phyloP scores from a whole-genome alignment of 495 filamentous ascomycete species.

The Penicillium cosmopolitanum region DNA sequence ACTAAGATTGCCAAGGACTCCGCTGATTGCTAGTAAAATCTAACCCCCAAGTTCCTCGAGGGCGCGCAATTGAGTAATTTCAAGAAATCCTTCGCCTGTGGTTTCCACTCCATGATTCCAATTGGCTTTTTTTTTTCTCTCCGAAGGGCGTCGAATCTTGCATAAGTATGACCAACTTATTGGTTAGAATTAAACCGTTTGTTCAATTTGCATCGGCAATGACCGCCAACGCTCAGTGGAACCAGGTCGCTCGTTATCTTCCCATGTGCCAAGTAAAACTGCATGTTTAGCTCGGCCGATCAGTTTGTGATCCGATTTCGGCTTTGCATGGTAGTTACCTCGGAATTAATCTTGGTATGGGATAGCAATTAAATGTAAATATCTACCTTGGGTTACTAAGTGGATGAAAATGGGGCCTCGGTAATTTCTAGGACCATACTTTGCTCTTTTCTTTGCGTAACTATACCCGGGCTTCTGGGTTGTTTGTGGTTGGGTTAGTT shows the following conservation, averaged over 20 bases:
- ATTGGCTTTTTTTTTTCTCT: no score
- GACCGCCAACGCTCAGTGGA: constrained; percentile 6
- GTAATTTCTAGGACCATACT: no score
- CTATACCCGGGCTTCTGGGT: no score
- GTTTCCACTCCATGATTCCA: no score
- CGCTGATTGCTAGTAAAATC: neutral
- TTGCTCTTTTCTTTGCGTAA: no score
- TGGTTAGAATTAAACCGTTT: neutral
- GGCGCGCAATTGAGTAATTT: neutral
- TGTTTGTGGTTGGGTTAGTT: no score
- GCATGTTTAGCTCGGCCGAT: neutral
- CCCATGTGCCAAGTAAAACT: neutral
- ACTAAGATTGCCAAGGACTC: neutral
- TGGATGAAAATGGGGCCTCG: no score
- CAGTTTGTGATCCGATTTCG: neutral
- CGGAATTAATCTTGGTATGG: no score
- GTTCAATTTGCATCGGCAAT: neutral
- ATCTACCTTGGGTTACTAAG: no score
- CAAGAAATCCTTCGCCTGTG: neutral
- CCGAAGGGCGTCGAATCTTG: no score
- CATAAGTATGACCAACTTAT: no score
- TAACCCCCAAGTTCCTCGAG: neutral
- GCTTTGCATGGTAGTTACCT: neutral
- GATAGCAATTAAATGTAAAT: no score
- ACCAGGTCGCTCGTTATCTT: neutral